Evolutionary conservation across 805 yeast genomes (phyloP).

Genomic region (Ogataea henricii): DNA sequence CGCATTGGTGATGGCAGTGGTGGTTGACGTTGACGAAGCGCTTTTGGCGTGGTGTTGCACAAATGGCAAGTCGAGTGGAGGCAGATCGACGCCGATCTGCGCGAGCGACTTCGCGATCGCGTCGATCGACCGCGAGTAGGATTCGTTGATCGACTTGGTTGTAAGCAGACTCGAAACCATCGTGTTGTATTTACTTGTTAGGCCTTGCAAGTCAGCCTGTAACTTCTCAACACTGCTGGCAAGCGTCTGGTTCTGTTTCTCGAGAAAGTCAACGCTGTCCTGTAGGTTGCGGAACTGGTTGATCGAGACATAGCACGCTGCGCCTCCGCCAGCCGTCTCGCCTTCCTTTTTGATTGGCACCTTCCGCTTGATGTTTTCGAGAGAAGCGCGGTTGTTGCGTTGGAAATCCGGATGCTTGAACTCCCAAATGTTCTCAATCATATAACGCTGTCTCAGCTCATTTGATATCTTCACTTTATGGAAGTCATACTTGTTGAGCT

Average conservation of each 20-base stretch:
- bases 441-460: constrained; percentile 68
- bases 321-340: constrained; percentile 11
- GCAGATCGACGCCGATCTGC: constrained; percentile 67
- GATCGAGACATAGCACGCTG: constrained; percentile 22
- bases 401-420: constrained; percentile 89
- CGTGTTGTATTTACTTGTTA: constrained; percentile 62
- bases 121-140: constrained; percentile 53
- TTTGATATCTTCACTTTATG: constrained; percentile 84
- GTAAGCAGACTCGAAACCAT: constrained; percentile 62
- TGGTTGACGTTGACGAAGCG: constrained; percentile 8
- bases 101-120: constrained; percentile 49
- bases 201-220: constrained; percentile 38
- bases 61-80: constrained; percentile 59
- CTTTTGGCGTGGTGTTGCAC: constrained; percentile 14
- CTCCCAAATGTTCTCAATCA: constrained; percentile 73
- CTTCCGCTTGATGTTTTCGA: constrained; percentile 87
- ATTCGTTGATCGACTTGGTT: constrained; percentile 57
- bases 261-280: constrained; percentile 34
- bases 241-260: constrained; percentile 30
- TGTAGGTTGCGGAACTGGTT: constrained; percentile 28
- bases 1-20: constrained; percentile 8
- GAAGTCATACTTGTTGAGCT: constrained; percentile 94
- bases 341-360: constrained; percentile 50
- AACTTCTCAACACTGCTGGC: constrained; percentile 38
- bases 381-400: constrained; percentile 70